phyloP scores from a whole-genome alignment of 140 eudicot species.

The Bidens hawaiensis region DNA sequence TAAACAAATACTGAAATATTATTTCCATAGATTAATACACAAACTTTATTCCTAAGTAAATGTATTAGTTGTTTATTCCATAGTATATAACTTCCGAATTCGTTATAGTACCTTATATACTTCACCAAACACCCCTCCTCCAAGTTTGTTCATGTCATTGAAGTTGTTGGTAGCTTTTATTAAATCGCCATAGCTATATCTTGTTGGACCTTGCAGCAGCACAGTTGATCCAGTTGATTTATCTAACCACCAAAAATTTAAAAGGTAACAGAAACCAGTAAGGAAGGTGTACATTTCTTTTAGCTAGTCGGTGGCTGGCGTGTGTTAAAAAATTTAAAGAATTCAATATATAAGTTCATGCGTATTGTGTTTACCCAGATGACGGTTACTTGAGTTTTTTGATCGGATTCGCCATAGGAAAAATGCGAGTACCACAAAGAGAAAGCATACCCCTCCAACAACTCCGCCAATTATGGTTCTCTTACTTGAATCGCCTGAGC shows the following conservation, averaged over 20 bases:
- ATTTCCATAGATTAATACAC: no score
- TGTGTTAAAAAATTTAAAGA: neutral
- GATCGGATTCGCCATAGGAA: neutral
- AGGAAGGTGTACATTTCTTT: neutral
- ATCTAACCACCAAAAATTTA: neutral
- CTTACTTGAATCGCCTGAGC: slow-evolving; percentile 44
- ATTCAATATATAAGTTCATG: neutral
- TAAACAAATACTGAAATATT: no score
- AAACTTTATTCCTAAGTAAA: no score
- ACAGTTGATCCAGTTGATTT: neutral
- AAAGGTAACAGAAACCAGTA: neutral
- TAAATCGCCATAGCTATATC: slow-evolving; percentile 24
- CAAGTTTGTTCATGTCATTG: slow-evolving; percentile 33
- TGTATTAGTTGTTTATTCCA: no score
- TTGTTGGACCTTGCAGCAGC: neutral
- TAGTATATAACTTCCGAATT: no score
- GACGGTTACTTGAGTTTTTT: neutral
- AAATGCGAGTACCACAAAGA: slow-evolving; percentile 28
- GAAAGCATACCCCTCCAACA: slow-evolving; percentile 52
- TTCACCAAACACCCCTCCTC: slow-evolving; percentile 43
- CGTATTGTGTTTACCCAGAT: neutral
- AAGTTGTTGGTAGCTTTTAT: slow-evolving; percentile 36
- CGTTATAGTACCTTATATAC: slow-evolving; percentile 29
- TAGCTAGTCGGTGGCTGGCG: neutral
- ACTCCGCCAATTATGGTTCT: slow-evolving; percentile 53